Evolutionary conservation across 2,329 filamentous ascomycete species (phyloP).

Genomic region (Hypoxylon sp.): DNA sequence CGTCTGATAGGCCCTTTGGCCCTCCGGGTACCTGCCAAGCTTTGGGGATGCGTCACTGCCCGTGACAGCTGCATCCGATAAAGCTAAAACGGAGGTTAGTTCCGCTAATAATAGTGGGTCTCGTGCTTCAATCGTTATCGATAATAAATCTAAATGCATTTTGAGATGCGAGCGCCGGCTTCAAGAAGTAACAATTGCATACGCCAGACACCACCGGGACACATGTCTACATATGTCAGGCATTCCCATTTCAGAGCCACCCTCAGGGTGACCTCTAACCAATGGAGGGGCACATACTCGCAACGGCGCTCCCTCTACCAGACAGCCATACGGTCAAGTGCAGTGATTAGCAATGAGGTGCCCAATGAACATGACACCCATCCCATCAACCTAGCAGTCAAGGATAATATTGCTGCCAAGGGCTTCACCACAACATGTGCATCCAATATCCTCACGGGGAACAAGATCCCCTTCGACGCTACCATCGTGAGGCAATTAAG

Average conservation of each 20-base stretch:
- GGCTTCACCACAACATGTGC: conserved; percentile 83
- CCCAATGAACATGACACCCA: neutral
- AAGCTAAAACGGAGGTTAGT: conserved; percentile 1
- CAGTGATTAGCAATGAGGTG: neutral
- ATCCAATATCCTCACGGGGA: conserved; percentile 78
- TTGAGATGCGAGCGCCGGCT: neutral
- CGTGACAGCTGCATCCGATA: conserved; percentile 27
- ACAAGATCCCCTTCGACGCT: conserved; percentile 83
- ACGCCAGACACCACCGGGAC: conserved; percentile 38
- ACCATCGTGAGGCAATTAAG: conserved; percentile 80
- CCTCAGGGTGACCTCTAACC: conserved; percentile 46
- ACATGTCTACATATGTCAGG: conserved; percentile 54
- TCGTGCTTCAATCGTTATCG: conserved; percentile 19
- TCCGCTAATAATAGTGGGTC: conserved; percentile 1
- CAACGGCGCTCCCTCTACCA: conserved; percentile 38
- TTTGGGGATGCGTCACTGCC: conserved; percentile 37
- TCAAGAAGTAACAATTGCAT: conserved; percentile 1
- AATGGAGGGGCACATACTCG: conserved; percentile 36
- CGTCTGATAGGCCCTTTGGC: conserved; percentile 22
- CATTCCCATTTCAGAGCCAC: conserved; percentile 48
- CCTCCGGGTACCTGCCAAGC: conserved; percentile 44
- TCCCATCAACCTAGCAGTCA: conserved; percentile 67
- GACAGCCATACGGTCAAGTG: neutral
- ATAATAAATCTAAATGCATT: conserved; percentile 28
- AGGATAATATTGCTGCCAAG: conserved; percentile 80